Conservation (phyloP, 306 rosid genomes). For the Quercus robur region DNA sequence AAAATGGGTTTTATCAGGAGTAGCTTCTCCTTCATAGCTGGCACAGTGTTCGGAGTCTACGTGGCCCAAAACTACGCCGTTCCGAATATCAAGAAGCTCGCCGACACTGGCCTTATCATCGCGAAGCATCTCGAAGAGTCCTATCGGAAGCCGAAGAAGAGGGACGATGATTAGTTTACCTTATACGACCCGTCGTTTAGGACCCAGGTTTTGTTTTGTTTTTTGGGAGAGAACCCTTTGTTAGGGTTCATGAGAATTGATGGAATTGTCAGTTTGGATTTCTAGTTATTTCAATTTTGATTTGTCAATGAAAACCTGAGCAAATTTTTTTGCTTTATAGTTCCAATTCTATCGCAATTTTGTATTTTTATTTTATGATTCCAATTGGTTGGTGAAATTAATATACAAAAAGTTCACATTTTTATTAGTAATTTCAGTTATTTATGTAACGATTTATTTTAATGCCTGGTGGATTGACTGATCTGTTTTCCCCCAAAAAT, state of each 20-base stretch:
- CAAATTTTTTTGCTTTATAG: not conserved
- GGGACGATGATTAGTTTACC: constrained; percentile 12
- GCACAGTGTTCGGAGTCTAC: constrained; percentile 35
- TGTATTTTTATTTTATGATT: not conserved
- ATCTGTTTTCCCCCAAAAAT: no score
- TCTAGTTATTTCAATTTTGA: not conserved
- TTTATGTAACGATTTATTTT: no score
- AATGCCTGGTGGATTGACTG: no score
- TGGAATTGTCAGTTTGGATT: not conserved
- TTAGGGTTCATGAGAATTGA: not conserved
- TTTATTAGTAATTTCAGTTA: no score
- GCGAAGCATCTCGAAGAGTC: constrained; percentile 40
- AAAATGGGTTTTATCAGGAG: constrained; percentile 38
- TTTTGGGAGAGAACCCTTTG: not conserved
- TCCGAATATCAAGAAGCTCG: constrained; percentile 42
- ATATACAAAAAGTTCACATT: not conserved
- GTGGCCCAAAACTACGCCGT: constrained; percentile 47
- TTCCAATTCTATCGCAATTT: not conserved
- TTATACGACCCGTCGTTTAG: not conserved
- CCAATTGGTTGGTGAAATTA: not conserved
- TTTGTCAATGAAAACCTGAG: not conserved
- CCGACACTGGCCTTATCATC: constrained; percentile 27
- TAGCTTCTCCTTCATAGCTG: constrained; percentile 32
- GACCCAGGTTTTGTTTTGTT: not conserved
- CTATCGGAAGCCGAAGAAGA: constrained; percentile 49